Percentiles rank a stretch among this genome's conserved stretches.
These are phyloP conservation scores for Helotiales sp. DNA, from an alignment of 2,329 filamentous ascomycete species.

Conservation along the genomic window DNA sequence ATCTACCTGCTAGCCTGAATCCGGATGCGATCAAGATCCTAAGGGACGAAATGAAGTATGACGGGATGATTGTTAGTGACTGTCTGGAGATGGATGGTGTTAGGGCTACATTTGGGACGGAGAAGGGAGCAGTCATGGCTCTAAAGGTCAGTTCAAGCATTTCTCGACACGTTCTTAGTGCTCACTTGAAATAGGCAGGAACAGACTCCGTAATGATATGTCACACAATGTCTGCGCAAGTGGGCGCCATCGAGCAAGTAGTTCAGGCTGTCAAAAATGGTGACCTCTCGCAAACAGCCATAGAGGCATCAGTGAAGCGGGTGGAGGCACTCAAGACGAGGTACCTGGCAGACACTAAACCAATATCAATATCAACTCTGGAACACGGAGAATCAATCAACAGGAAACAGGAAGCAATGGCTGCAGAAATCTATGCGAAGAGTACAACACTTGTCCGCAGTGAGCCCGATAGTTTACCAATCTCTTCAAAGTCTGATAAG, in stretches of 20 bases:
- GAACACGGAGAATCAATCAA: slow-evolving; percentile 24
- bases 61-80: slow-evolving; percentile 45
- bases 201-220: slow-evolving; percentile 47
- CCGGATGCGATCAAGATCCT: slow-evolving; percentile 39
- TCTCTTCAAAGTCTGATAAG: slow-evolving; percentile 25
- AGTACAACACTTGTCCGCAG: slow-evolving; percentile 43
- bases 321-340: slow-evolving; percentile 39
- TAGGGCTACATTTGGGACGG: slow-evolving; percentile 41
- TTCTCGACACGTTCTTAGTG: neutral
- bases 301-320: slow-evolving; percentile 38
- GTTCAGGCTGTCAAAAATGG: slow-evolving; percentile 39
- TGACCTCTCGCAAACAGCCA: slow-evolving; percentile 32
- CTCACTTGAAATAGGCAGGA: slow-evolving; percentile 34
- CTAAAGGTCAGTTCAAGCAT: slow-evolving; percentile 31
- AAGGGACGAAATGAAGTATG: slow-evolving; percentile 43
- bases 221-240: slow-evolving; percentile 42
- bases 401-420: slow-evolving; percentile 25
- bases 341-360: slow-evolving; percentile 19
- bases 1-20: slow-evolving; percentile 42
- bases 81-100: slow-evolving; percentile 47
- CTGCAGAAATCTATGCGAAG: slow-evolving; percentile 38
- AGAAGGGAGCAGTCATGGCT: slow-evolving; percentile 41
- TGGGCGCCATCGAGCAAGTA: slow-evolving; percentile 41
- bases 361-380: slow-evolving; percentile 23
- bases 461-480: slow-evolving; percentile 33